Evolutionary conservation across 768 basidiomycete species (phyloP).

Genomic region (Artomyces pyxidatus): DNA sequence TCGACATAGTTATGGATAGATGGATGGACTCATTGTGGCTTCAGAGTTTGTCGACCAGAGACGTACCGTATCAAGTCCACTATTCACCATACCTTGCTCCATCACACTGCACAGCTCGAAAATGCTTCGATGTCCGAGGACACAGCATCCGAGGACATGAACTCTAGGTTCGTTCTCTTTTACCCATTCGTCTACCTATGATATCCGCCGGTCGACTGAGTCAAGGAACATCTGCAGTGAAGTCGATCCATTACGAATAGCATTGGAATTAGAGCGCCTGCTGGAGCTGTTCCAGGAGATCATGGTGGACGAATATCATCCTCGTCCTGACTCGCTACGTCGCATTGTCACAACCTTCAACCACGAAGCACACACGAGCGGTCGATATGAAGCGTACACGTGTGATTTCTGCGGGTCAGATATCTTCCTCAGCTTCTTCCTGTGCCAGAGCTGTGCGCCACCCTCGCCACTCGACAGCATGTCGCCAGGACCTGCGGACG

Average conservation of each 20-base stretch:
- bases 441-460: conserved; percentile 43
- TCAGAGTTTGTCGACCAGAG: conserved; percentile 73
- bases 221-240: too few species aligned
- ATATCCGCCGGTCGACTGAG: too few species aligned
- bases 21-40: background rate
- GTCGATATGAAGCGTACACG: conserved; percentile 22
- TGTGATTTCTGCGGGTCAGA: conserved; percentile 83
- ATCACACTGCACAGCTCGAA: conserved; percentile 22
- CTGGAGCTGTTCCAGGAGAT: conserved; percentile 44
- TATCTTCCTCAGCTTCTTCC: conserved; percentile 76
- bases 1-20: conserved; percentile 2
- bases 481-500: conserved; percentile 26
- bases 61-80: conserved; percentile 68
- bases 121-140: background rate
- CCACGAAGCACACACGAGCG: conserved; percentile 14
- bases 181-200: background rate
- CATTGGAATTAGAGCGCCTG: conserved; percentile 27
- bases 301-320: conserved; percentile 37
- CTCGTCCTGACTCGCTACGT: conserved; percentile 10
- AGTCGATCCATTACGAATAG: conserved; percentile 1
- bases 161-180: background rate
- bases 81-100: conserved; percentile 45
- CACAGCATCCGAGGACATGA: background rate
- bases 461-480: conserved; percentile 6
- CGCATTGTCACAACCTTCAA: conserved; percentile 6